Evolutionary conservation across 2,329 filamentous ascomycete species (phyloP).

Genomic region (Didymella arachidicola): DNA sequence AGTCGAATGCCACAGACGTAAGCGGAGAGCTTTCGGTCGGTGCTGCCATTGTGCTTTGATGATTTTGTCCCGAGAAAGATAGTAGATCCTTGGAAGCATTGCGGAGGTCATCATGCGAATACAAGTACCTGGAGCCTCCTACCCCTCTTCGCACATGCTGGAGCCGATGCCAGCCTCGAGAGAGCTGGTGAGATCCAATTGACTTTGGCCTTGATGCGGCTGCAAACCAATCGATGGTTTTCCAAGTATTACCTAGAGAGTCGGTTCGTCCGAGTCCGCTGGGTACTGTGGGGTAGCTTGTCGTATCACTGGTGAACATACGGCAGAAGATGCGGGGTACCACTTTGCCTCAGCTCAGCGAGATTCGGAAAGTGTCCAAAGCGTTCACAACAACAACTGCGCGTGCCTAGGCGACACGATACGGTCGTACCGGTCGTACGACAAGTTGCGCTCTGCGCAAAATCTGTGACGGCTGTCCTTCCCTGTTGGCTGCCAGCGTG

Average conservation of each 20-base stretch:
- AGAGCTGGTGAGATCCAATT: not conserved
- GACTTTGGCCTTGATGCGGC: not conserved
- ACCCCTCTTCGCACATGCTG: not conserved
- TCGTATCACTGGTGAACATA: not conserved
- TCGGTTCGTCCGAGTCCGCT: slow-evolving; percentile 10
- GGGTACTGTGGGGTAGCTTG: slow-evolving; percentile 4
- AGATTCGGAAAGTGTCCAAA: not conserved
- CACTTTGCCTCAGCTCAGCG: not conserved
- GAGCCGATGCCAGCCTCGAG: not conserved
- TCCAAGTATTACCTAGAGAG: not conserved
- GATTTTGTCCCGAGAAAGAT: not conserved
- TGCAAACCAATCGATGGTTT: not conserved
- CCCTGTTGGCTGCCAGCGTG: not conserved
- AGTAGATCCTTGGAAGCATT: not conserved
- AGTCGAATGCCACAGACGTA: slow-evolving; percentile 20
- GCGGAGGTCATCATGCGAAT: not conserved
- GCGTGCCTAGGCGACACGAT: not conserved
- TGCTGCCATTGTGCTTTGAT: not conserved
- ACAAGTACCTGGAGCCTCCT: not conserved
- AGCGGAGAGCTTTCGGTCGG: not conserved
- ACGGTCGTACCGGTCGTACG: not conserved
- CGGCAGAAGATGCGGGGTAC: slow-evolving; percentile 13
- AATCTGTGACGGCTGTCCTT: not conserved
- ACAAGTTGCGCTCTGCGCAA: not conserved
- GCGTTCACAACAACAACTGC: not conserved